Conservation (phyloP, 495 filamentous ascomycete genomes). For the Xylaria telfairii region DNA sequence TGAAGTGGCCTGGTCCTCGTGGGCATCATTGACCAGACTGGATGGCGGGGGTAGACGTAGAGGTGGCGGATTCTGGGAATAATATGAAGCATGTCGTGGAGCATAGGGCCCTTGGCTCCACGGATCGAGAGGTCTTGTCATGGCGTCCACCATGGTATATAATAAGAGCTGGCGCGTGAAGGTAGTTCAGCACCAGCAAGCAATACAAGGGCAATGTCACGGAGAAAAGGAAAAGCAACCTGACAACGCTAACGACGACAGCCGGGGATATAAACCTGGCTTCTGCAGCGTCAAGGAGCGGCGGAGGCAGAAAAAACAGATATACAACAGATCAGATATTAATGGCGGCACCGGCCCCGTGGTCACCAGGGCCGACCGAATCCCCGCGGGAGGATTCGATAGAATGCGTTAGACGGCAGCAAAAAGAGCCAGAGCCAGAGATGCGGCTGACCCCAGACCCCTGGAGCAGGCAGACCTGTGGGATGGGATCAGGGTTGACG, state of each 20-base stretch:
- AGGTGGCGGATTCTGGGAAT: conserved; percentile 40
- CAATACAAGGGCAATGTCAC: conserved; percentile 26
- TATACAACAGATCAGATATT: conserved; percentile 24
- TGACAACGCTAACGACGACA: conserved; percentile 4
- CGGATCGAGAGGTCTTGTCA: conserved; percentile 52
- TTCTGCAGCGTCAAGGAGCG: not conserved
- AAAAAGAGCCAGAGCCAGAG: not conserved
- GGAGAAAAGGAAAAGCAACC: not conserved
- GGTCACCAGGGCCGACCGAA: conserved; percentile 19
- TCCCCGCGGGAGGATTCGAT: conserved; percentile 4
- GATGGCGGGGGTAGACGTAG: conserved; percentile 38
- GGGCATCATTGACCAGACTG: conserved; percentile 34
- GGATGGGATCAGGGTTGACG: not conserved
- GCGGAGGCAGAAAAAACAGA: not conserved
- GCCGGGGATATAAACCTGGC: not conserved
- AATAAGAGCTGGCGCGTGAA: conserved; percentile 47
- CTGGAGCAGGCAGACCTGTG: not conserved
- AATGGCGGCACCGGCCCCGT: conserved; percentile 11
- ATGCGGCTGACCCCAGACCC: conserved; percentile 25
- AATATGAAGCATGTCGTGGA: conserved; percentile 46
- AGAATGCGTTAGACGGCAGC: conserved; percentile 11
- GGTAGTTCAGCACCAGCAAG: conserved; percentile 47
- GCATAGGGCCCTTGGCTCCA: conserved; percentile 50
- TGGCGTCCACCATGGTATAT: conserved; percentile 54
- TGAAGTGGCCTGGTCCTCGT: conserved; percentile 27